A percentile compares a stretch with the other conserved stretches of the same genome.
phyloP scores from a whole-genome alignment of 2,329 filamentous ascomycete genomes.

The Podosphaera xanthii region DNA sequence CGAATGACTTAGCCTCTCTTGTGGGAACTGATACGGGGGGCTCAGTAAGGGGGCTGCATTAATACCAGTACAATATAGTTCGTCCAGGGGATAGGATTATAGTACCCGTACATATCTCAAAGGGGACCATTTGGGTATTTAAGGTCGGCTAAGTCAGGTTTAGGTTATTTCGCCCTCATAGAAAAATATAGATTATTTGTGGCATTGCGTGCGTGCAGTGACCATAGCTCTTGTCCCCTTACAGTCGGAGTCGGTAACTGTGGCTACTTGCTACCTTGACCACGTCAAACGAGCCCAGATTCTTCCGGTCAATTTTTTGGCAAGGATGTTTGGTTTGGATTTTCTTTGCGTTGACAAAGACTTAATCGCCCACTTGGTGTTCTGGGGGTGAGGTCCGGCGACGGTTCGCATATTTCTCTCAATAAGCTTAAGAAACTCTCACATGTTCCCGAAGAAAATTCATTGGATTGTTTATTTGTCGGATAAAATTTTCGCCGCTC shows the following conservation, averaged over 20 bases:
- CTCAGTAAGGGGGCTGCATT: too few species aligned
- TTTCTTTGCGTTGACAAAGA: conserved; percentile 1
- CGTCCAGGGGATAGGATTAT: too few species aligned
- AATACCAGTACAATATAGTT: too few species aligned
- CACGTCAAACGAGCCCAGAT: conserved; percentile 1
- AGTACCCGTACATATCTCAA: too few species aligned
- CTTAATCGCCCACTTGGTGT: not conserved
- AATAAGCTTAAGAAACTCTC: not conserved
- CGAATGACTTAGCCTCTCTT: too few species aligned
- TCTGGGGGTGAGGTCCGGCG: not conserved
- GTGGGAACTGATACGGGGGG: too few species aligned
- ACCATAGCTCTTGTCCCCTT: too few species aligned
- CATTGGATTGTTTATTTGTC: not conserved
- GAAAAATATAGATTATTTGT: too few species aligned
- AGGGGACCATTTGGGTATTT: too few species aligned
- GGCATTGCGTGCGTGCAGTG: too few species aligned
- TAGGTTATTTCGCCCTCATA: too few species aligned
- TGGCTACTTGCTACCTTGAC: not conserved
- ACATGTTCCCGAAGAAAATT: conserved; percentile 1
- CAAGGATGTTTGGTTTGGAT: conserved; percentile 1
- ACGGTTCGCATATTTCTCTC: not conserved
- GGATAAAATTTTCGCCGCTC: not conserved
- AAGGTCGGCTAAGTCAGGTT: too few species aligned
- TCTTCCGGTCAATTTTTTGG: conserved; percentile 2
- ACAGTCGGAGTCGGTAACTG: conserved; percentile 1